These are phyloP conservation scores for Pseudopediastrum boryanum DNA, from an alignment of 139 green algal genomes.

Conservation along the genomic window DNA sequence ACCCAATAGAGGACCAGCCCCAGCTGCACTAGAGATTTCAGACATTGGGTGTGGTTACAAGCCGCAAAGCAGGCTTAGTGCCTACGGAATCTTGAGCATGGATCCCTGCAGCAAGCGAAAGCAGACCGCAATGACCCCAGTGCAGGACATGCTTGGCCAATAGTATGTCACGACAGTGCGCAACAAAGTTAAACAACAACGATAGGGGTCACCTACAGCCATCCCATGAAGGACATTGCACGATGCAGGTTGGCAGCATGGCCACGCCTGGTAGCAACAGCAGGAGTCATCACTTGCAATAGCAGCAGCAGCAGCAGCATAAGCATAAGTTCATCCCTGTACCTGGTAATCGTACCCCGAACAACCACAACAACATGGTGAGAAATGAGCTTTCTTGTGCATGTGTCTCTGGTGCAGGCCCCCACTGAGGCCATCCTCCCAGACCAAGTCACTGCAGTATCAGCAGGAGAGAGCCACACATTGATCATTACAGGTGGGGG, in stretches of 20 bases:
- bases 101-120: not conserved
- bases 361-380: too few species aligned
- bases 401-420: conserved; percentile 33
- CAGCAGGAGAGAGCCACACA: conserved; percentile 55
- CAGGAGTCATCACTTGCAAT: not conserved
- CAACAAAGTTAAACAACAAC: too few species aligned
- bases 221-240: too few species aligned
- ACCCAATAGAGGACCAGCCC: not conserved
- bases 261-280: too few species aligned
- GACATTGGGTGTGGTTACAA: not conserved
- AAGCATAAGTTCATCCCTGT: not conserved
- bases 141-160: not conserved
- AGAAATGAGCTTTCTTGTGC: too few species aligned
- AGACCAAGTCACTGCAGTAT: conserved; percentile 38
- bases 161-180: not conserved
- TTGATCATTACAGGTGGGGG: conserved; percentile 1
- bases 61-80: not conserved
- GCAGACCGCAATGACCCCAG: not conserved
- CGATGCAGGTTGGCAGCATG: too few species aligned
- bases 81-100: not conserved
- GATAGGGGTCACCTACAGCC: too few species aligned
- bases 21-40: not conserved
- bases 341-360: not conserved
- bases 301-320: not conserved
- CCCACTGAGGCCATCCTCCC: conserved; percentile 59